Percentiles rank a stretch among this genome's conserved stretches.
These are phyloP conservation scores for Prinsepia uniflora DNA, from an alignment of 306 rosid genomes.

Conservation along the genomic window DNA sequence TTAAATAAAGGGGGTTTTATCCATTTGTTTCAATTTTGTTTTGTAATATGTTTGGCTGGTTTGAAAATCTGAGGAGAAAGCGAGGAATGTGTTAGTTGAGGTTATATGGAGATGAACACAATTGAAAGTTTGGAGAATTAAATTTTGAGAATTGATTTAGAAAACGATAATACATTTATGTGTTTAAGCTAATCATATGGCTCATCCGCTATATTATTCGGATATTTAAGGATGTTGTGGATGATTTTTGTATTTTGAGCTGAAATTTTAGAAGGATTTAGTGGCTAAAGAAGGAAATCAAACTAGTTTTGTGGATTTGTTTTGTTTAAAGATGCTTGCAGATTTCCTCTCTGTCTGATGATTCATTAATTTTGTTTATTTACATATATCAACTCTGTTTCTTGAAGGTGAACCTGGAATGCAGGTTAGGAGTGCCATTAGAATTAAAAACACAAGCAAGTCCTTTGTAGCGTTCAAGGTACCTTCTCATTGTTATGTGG, in stretches of 20 bases:
- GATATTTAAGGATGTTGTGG: not conserved
- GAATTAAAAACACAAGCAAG: no score
- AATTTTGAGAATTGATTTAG: not conserved
- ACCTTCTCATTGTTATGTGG: no score
- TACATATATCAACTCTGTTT: constrained; percentile 10
- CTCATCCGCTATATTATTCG: not conserved
- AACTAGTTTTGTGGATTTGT: not conserved
- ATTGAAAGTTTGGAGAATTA: no score
- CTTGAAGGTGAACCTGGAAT: constrained; percentile 89
- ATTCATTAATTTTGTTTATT: not conserved
- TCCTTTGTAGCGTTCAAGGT: no score
- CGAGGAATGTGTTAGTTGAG: no score
- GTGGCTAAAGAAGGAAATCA: not conserved
- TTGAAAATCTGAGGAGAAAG: no score
- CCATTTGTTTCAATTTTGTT: no score
- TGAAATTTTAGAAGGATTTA: not conserved
- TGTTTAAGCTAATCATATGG: not conserved
- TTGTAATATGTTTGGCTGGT: no score
- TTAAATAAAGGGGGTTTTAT: no score
- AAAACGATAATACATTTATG: not conserved
- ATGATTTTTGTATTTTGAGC: not conserved
- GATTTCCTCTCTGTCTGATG: not conserved
- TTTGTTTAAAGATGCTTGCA: constrained; percentile 2
- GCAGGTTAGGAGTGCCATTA: constrained; percentile 75
- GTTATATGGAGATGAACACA: no score